Percentiles rank a stretch among this genome's conserved stretches.
These are phyloP conservation scores for Gigaspora rosea DNA, from an alignment of 192 early-diverging fungal genomes.

Conservation along the genomic window DNA sequence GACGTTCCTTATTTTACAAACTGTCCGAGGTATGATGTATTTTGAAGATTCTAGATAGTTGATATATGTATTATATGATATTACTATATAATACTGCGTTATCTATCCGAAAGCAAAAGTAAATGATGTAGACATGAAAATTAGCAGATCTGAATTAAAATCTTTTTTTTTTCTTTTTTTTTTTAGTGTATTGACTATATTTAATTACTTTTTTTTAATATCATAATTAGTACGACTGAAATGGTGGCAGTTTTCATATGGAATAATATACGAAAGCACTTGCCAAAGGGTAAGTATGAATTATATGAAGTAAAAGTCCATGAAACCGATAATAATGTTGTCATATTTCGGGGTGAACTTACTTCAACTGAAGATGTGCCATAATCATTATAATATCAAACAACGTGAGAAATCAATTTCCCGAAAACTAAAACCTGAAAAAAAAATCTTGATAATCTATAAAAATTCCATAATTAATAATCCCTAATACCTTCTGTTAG, in stretches of 20 bases:
- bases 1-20: conserved; percentile 78
- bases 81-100: not conserved
- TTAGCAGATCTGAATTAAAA: not conserved
- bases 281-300: conserved; percentile 36
- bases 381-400: too few relatives aligned
- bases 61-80: not conserved
- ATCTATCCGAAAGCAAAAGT: not conserved
- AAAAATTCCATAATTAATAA: too few relatives aligned
- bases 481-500: too few relatives aligned
- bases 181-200: not conserved
- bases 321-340: conserved; percentile 72
- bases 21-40: conserved; percentile 55
- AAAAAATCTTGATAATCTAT: too few relatives aligned
- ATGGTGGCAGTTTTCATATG: conserved; percentile 89
- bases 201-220: not conserved
- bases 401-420: too few relatives aligned
- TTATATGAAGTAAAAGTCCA: conserved; percentile 64
- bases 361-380: too few relatives aligned
- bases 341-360: conserved; percentile 68
- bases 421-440: too few relatives aligned
- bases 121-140: not conserved
- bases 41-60: too few relatives aligned
- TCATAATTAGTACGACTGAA: conserved; percentile 75
- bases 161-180: not conserved
- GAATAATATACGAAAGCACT: conserved; percentile 50